phyloP scores from a whole-genome alignment of 495 filamentous ascomycete species.

The Trichoderma orchidacearum region DNA sequence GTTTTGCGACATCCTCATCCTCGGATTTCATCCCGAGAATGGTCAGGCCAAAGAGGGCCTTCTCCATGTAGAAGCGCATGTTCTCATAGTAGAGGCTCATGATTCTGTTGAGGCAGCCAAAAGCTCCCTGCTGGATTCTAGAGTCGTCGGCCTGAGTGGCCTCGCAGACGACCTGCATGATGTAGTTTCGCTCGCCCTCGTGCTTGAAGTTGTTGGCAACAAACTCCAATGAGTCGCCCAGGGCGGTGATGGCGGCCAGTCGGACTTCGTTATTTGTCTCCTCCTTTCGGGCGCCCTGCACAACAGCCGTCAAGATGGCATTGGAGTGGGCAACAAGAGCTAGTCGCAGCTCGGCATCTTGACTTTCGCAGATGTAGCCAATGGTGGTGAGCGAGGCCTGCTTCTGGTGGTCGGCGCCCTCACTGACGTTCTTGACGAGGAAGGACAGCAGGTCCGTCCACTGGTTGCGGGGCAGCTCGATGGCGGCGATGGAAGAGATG shows the following conservation, averaged over 20 bases:
- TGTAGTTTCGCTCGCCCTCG: slow-evolving; percentile 97
- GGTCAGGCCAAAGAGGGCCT: slow-evolving; percentile 95
- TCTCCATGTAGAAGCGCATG: slow-evolving; percentile 99
- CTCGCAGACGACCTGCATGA: slow-evolving; percentile 99
- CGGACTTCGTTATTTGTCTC: slow-evolving; percentile 84
- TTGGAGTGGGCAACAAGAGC: slow-evolving; percentile 80
- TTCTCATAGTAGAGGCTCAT: slow-evolving; percentile 98
- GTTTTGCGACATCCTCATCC: slow-evolving; percentile 94
- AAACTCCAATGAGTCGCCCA: slow-evolving; percentile 96
- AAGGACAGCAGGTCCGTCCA: slow-evolving; percentile 90
- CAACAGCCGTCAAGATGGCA: slow-evolving; percentile 92
- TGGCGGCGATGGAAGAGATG: slow-evolving; percentile 84
- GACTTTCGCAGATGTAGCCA: slow-evolving; percentile 94
- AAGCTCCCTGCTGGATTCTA: slow-evolving; percentile 87
- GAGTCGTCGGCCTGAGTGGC: slow-evolving; percentile 84
- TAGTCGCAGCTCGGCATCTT: slow-evolving; percentile 72
- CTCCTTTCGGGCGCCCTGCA: slow-evolving; percentile 93
- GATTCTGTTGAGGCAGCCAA: slow-evolving; percentile 93
- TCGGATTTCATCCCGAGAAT: slow-evolving; percentile 97
- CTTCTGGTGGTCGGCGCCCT: slow-evolving; percentile 73
- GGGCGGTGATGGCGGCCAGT: slow-evolving; percentile 78
- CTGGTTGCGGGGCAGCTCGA: slow-evolving; percentile 84
- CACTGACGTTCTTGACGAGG: slow-evolving; percentile 82
- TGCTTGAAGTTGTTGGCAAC: slow-evolving; percentile 97
- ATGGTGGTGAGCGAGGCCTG: slow-evolving; percentile 88